A percentile compares a stretch with the other conserved stretches of the same genome.
phyloP scores from a whole-genome alignment of 345 rosid species.

The Streptanthus diversifolius region DNA sequence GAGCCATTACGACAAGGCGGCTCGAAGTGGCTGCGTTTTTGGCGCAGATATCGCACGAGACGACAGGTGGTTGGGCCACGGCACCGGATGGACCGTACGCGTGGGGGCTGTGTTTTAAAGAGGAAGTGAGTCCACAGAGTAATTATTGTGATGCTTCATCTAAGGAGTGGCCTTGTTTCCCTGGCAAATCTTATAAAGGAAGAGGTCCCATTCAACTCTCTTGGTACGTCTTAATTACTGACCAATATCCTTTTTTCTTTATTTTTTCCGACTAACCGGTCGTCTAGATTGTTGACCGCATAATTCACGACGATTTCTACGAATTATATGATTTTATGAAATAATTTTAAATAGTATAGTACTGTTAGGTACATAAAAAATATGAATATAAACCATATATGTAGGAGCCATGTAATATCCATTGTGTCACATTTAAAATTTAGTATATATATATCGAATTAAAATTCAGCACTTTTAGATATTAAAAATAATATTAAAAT shows the following conservation, averaged over 20 bases:
- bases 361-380: not conserved
- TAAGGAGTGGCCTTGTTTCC: conserved; percentile 45
- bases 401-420: no score
- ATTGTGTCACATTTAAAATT: no score
- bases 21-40: conserved; percentile 66
- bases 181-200: conserved; percentile 53
- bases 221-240: conserved; percentile 36
- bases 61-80: conserved; percentile 53
- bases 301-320: not conserved
- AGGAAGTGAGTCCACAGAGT: conserved; percentile 45
- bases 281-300: not conserved
- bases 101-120: conserved; percentile 60
- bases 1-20: conserved; percentile 35
- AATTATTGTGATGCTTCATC: conserved; percentile 41
- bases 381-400: no score
- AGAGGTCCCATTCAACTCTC: conserved; percentile 61
- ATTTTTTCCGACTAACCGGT: not conserved
- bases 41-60: conserved; percentile 68
- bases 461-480: no score
- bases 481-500: no score
- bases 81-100: conserved; percentile 69
- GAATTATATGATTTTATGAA: not conserved
- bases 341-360: not conserved
- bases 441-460: no score
- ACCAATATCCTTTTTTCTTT: not conserved